phyloP scores from a whole-genome alignment of 306 rosid genomes.

The Benincasa hispida region DNA sequence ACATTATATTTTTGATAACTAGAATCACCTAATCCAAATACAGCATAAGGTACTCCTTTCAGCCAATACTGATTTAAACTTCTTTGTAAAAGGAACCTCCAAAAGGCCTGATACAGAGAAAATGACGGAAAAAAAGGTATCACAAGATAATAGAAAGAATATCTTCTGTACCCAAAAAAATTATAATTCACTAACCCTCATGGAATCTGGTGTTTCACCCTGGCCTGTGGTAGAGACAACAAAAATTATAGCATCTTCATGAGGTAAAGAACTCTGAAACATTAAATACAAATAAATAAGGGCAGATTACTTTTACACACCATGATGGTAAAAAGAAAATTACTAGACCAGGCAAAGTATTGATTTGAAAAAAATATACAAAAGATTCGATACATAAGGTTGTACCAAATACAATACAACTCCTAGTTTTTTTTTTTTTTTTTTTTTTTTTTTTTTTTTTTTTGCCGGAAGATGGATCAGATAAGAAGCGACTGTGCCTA shows the following conservation, averaged over 20 bases:
- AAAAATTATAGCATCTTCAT: slow-evolving; percentile 56
- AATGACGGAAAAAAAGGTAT: background rate
- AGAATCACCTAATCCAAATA: slow-evolving; percentile 92
- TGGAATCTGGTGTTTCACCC: slow-evolving; percentile 85
- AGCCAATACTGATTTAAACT: slow-evolving; percentile 61
- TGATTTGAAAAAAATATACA: background rate
- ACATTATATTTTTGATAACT: slow-evolving; percentile 85
- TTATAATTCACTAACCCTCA: slow-evolving; percentile 41
- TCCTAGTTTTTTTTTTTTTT: too few relatives aligned
- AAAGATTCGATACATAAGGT: background rate
- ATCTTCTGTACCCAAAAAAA: background rate
- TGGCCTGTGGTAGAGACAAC: slow-evolving; percentile 97
- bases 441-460: too few relatives aligned
- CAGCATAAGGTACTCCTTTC: slow-evolving; percentile 53
- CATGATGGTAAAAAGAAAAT: background rate
- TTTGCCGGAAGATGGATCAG: too few relatives aligned
- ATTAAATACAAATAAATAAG: background rate
- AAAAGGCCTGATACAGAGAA: slow-evolving; percentile 44
- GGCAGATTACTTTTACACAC: background rate
- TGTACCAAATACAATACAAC: background rate
- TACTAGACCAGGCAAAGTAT: background rate
- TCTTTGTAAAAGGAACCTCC: slow-evolving; percentile 77
- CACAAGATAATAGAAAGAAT: background rate
- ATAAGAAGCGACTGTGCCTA: too few relatives aligned
- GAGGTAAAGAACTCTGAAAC: slow-evolving; percentile 42